Conservation (phyloP, 495 filamentous ascomycete genomes). For the Penicillium soppii region DNA sequence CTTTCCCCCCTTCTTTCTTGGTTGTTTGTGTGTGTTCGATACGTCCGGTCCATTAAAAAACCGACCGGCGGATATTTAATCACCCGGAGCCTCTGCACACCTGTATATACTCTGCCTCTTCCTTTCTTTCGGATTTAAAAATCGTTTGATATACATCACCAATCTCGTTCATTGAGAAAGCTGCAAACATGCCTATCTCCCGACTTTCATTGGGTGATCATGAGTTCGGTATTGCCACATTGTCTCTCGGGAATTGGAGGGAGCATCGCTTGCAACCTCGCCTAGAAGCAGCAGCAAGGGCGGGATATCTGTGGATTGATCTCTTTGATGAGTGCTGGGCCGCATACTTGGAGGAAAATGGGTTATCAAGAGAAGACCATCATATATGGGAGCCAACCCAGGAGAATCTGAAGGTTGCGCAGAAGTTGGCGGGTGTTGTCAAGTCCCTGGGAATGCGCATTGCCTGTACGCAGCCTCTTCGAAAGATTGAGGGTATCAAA, state of each 20-base stretch:
- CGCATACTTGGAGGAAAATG: constrained; percentile 29
- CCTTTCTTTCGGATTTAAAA: too few relatives aligned
- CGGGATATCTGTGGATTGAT: constrained; percentile 34
- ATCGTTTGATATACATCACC: too few relatives aligned
- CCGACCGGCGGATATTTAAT: too few relatives aligned
- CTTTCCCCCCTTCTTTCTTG: too few relatives aligned
- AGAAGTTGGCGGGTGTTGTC: constrained; percentile 27
- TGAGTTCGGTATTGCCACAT: constrained; percentile 29
- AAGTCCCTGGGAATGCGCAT: constrained; percentile 31
- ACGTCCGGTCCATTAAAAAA: too few relatives aligned
- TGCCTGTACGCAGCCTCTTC: constrained; percentile 34
- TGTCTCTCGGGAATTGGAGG: constrained; percentile 34
- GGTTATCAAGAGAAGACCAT: constrained; percentile 18
- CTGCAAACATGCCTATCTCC: constrained; percentile 11
- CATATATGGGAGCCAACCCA: constrained; percentile 30
- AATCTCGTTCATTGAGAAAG: too few relatives aligned
- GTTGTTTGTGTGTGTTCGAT: too few relatives aligned
- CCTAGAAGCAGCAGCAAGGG: constrained; percentile 29
- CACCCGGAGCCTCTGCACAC: too few relatives aligned
- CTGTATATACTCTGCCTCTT: too few relatives aligned
- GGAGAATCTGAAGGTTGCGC: constrained; percentile 26
- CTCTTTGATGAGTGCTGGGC: constrained; percentile 42
- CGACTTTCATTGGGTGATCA: constrained; percentile 19
- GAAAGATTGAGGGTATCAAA: constrained; percentile 30
- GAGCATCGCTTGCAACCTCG: constrained; percentile 26